Percentiles rank a stretch among this genome's conserved stretches.
Conservation (phyloP, 805 yeast species). For the Metschnikowia rubicola region DNA sequence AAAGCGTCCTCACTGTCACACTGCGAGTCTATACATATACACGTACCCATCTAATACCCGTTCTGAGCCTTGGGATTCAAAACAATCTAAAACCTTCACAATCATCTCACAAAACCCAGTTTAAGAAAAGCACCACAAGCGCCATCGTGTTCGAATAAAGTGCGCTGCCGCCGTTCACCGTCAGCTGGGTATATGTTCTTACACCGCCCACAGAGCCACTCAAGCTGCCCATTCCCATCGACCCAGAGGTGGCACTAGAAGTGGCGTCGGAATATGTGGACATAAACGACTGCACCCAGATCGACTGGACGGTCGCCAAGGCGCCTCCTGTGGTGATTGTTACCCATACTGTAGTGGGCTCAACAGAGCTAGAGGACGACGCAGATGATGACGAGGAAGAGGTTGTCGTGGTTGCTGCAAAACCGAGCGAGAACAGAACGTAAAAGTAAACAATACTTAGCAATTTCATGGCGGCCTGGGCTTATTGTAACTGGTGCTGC, state of each 20-base stretch:
- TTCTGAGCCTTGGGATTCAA: background rate
- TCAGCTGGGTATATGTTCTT: slow-evolving; percentile 28
- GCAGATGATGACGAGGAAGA: slow-evolving; percentile 5
- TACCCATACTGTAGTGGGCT: slow-evolving; percentile 32
- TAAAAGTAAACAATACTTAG: slow-evolving; percentile 5
- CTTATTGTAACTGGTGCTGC: too few relatives aligned
- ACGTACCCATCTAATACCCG: too few relatives aligned
- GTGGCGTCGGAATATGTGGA: slow-evolving; percentile 19
- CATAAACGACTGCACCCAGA: slow-evolving; percentile 27
- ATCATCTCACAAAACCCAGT: slow-evolving; percentile 3
- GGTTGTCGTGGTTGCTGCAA: slow-evolving; percentile 11
- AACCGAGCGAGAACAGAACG: slow-evolving; percentile 8
- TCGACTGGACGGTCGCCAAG: slow-evolving; percentile 22
- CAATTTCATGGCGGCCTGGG: slow-evolving; percentile 6
- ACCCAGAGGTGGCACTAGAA: slow-evolving; percentile 23
- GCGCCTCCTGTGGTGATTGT: slow-evolving; percentile 34
- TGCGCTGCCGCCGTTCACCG: slow-evolving; percentile 18
- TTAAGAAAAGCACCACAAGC: slow-evolving; percentile 2
- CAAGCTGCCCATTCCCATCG: slow-evolving; percentile 29
- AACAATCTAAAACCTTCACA: background rate
- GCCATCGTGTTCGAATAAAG: slow-evolving; percentile 18
- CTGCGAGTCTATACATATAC: too few relatives aligned
- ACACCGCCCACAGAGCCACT: slow-evolving; percentile 29
- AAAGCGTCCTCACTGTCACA: too few relatives aligned
- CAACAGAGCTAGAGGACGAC: slow-evolving; percentile 1